phyloP scores from a whole-genome alignment of 768 basidiomycete species.

The Tephrocybe sp. region DNA sequence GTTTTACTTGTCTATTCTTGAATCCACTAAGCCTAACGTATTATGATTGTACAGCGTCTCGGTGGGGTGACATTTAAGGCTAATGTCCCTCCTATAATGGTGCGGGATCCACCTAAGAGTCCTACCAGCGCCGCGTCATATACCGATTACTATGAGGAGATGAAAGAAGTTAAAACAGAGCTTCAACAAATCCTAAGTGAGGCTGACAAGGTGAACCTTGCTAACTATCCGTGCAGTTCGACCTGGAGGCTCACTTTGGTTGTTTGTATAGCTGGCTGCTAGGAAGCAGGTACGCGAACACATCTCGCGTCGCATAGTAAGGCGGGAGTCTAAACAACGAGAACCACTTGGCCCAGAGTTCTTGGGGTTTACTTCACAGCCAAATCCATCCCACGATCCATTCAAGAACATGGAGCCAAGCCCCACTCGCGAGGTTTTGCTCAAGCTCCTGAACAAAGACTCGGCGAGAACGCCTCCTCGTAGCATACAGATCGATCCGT shows the following conservation, averaged over 20 bases:
- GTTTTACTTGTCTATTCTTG: not conserved
- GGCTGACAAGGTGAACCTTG: not conserved
- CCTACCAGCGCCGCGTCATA: not conserved
- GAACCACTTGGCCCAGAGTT: constrained; percentile 5
- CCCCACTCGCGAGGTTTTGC: not conserved
- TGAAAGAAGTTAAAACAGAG: not conserved
- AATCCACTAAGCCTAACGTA: not conserved
- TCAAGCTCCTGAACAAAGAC: not conserved
- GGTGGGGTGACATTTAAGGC: constrained; percentile 3
- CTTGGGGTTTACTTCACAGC: constrained; percentile 6
- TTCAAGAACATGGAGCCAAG: constrained; percentile 1
- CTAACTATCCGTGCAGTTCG: not conserved
- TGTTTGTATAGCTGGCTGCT: not conserved
- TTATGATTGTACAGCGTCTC: not conserved
- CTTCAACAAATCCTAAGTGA: not conserved
- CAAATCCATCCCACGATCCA: constrained; percentile 7
- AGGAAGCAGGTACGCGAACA: not conserved
- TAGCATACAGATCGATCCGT: not conserved
- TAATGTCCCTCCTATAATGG: not conserved
- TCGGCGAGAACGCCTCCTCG: not conserved
- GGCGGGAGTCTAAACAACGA: not conserved
- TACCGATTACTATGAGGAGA: not conserved
- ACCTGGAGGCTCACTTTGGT: not conserved
- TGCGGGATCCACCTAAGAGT: not conserved
- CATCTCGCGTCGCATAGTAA: not conserved